Percentiles rank a stretch among this genome's conserved stretches.
Conservation (phyloP, 257 asterid species). For the Agastache rugosa region DNA sequence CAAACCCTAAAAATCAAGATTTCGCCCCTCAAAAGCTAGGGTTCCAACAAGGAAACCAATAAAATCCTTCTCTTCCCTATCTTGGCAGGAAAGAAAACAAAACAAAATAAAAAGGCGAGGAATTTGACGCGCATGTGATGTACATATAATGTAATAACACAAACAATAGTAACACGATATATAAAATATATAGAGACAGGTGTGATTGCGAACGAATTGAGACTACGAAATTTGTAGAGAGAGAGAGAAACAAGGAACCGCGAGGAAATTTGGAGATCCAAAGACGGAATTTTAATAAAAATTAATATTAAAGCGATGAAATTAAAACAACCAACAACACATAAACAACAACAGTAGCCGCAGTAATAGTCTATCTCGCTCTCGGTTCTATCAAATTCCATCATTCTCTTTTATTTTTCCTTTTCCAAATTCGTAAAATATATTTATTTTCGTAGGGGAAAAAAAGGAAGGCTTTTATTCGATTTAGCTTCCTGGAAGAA, state of each 20-base stretch:
- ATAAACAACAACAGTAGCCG: conserved; percentile 48
- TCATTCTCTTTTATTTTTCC: conserved; percentile 28
- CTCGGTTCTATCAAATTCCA: conserved; percentile 54
- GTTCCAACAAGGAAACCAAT: conserved; percentile 38
- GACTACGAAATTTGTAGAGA: conserved; percentile 44
- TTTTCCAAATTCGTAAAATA: conserved; percentile 18
- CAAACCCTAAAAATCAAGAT: conserved; percentile 55
- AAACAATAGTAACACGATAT: conserved; percentile 32
- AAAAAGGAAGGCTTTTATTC: conserved; percentile 27
- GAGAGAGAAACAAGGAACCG: conserved; percentile 45
- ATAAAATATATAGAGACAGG: conserved; percentile 49
- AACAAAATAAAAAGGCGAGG: conserved; percentile 30
- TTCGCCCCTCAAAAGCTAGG: conserved; percentile 44
- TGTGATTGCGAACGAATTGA: conserved; percentile 54
- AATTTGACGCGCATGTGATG: conserved; percentile 45
- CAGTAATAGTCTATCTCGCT: conserved; percentile 45
- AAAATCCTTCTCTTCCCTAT: conserved; percentile 40
- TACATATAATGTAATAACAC: conserved; percentile 35
- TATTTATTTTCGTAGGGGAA: conserved; percentile 20
- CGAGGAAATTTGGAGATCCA: conserved; percentile 42
- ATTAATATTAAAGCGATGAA: conserved; percentile 36
- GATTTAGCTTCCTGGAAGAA: conserved; percentile 34
- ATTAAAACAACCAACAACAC: conserved; percentile 50
- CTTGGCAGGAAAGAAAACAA: conserved; percentile 48
- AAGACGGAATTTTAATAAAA: conserved; percentile 37